Conservation (phyloP, 768 basidiomycete genomes). For the Trametopsis cervina region DNA sequence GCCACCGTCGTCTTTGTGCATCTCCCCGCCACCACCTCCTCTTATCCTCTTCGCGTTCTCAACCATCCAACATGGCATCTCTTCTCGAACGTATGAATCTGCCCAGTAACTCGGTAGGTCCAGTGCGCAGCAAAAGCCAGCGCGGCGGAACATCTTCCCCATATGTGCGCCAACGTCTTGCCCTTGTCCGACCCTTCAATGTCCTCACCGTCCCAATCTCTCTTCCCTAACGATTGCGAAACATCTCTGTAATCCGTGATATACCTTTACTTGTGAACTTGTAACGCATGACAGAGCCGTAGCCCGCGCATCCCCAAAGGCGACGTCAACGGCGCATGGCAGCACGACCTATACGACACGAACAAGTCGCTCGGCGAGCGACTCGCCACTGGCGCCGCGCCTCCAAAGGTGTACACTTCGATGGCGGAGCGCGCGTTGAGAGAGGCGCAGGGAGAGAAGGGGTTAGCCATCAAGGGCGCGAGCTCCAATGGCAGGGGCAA, state of each 20-base stretch:
- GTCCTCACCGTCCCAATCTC: conserved; percentile 10
- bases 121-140: conserved; percentile 36
- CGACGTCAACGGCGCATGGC: conserved; percentile 59
- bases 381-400: conserved; percentile 34
- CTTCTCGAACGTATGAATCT: conserved; percentile 45
- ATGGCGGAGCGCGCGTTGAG: conserved; percentile 57
- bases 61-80: conserved; percentile 12
- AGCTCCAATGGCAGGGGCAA: conserved; percentile 42
- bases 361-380: conserved; percentile 46
- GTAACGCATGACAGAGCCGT: conserved; percentile 20
- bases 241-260: not conserved
- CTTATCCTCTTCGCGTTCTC: too few relatives aligned
- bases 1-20: not conserved
- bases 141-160: conserved; percentile 35
- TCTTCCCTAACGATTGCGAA: not conserved
- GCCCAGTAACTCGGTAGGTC: conserved; percentile 34
- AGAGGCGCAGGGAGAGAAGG: conserved; percentile 44
- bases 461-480: conserved; percentile 66
- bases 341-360: conserved; percentile 60
- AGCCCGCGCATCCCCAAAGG: conserved; percentile 56
- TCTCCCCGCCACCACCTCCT: conserved; percentile 1
- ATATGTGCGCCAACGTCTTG: conserved; percentile 40
- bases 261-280: conserved; percentile 10
- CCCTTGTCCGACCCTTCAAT: conserved; percentile 8
- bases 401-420: conserved; percentile 47